These are phyloP conservation scores for Barnettozyma pratensis DNA, from an alignment of 805 yeast species.

Conservation along the genomic window DNA sequence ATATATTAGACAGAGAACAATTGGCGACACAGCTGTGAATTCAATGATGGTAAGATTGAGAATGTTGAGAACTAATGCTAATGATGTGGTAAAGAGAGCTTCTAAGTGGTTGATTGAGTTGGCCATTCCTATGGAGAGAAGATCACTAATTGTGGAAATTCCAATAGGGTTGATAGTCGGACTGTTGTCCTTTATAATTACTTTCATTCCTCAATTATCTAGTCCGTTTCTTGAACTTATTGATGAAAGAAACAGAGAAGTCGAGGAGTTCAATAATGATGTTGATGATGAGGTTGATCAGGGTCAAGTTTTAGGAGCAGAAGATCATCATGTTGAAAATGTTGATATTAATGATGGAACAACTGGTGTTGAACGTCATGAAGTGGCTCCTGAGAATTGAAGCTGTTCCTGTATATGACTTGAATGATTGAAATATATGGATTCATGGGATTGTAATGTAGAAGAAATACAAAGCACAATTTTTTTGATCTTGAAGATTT, in stretches of 20 bases:
- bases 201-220: not conserved
- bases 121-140: not conserved
- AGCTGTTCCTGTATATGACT: too few relatives aligned
- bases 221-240: not conserved
- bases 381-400: too few relatives aligned
- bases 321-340: not conserved
- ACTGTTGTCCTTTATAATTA: not conserved
- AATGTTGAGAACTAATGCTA: not conserved
- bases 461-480: too few relatives aligned
- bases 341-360: slow-evolving; percentile 1
- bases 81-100: not conserved
- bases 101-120: not conserved
- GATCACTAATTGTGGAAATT: not conserved
- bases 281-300: not conserved
- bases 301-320: not conserved
- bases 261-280: not conserved
- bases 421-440: too few relatives aligned
- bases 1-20: not conserved
- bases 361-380: slow-evolving; percentile 8
- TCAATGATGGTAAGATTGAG: not conserved
- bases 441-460: too few relatives aligned
- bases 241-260: not conserved
- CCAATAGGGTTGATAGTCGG: not conserved
- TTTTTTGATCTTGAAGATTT: too few relatives aligned
- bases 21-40: not conserved